These are phyloP conservation scores for Evernia prunastri DNA, from an alignment of 495 filamentous ascomycete species.

Conservation along the genomic window DNA sequence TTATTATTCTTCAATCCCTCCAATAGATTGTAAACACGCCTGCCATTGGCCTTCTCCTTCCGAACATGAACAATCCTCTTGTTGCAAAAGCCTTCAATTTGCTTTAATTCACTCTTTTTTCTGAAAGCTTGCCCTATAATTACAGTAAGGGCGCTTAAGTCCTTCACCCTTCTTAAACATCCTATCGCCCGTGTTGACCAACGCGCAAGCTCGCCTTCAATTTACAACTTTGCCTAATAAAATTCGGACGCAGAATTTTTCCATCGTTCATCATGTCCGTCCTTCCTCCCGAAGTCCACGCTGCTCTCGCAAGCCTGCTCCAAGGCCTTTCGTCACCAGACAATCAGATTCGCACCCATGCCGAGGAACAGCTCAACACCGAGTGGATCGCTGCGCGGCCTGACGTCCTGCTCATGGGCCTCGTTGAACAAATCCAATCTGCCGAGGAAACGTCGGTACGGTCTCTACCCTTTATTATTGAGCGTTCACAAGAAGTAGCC, in stretches of 20 bases:
- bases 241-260: not conserved
- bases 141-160: not conserved
- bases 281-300: slow-evolving; percentile 71
- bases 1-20: not conserved
- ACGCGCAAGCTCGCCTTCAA: not conserved
- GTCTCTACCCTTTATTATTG: not conserved
- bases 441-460: slow-evolving; percentile 55
- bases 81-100: not conserved
- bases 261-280: slow-evolving; percentile 61
- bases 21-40: not conserved
- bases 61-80: not conserved
- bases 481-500: not conserved
- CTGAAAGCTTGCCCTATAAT: slow-evolving; percentile 10
- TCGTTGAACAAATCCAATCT: slow-evolving; percentile 82
- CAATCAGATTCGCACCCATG: slow-evolving; percentile 73
- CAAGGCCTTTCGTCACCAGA: slow-evolving; percentile 82
- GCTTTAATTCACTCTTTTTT: slow-evolving; percentile 1
- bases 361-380: slow-evolving; percentile 81
- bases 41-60: not conserved
- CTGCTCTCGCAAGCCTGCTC: slow-evolving; percentile 77
- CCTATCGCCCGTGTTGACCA: slow-evolving; percentile 1
- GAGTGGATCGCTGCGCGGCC: slow-evolving; percentile 79
- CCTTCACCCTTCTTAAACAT: not conserved
- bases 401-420: slow-evolving; percentile 82
- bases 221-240: not conserved